A percentile compares a stretch with the other conserved stretches of the same genome.
Conservation (phyloP, 805 yeast species). For the Priceomyces carsonii region DNA sequence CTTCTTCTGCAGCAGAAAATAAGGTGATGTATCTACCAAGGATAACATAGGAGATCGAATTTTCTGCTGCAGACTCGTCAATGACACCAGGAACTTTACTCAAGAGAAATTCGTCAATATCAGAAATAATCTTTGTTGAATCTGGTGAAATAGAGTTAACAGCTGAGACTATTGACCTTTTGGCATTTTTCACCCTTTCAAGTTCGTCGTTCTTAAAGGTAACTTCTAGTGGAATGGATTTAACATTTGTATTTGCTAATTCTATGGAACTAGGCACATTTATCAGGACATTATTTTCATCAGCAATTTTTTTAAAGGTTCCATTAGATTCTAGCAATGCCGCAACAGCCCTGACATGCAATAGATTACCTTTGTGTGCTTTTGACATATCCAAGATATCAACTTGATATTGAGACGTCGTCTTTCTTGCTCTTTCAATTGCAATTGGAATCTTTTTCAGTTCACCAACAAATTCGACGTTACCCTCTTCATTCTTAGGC, state of each 20-base stretch:
- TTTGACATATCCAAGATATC: conserved; percentile 79
- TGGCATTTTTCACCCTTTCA: conserved; percentile 58
- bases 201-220: conserved; percentile 48
- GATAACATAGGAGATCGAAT: conserved; percentile 59
- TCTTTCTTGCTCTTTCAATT: conserved; percentile 56
- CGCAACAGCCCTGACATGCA: conserved; percentile 77
- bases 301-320: conserved; percentile 43
- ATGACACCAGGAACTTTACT: conserved; percentile 45
- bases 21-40: conserved; percentile 56
- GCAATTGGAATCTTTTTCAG: conserved; percentile 58
- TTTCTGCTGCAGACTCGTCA: conserved; percentile 41
- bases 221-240: conserved; percentile 61
- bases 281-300: conserved; percentile 34
- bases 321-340: conserved; percentile 60
- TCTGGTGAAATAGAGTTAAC: conserved; percentile 77
- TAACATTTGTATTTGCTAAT: conserved; percentile 39
- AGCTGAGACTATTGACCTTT: conserved; percentile 66
- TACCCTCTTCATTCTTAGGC: conserved; percentile 50
- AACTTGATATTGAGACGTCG: conserved; percentile 59
- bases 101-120: conserved; percentile 65
- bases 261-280: conserved; percentile 38
- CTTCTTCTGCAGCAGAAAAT: conserved; percentile 47
- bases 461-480: conserved; percentile 66
- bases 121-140: conserved; percentile 56
- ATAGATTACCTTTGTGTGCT: conserved; percentile 80